Conservation (phyloP, 1,139 yeast species). For the Pichia inconspicua region DNA sequence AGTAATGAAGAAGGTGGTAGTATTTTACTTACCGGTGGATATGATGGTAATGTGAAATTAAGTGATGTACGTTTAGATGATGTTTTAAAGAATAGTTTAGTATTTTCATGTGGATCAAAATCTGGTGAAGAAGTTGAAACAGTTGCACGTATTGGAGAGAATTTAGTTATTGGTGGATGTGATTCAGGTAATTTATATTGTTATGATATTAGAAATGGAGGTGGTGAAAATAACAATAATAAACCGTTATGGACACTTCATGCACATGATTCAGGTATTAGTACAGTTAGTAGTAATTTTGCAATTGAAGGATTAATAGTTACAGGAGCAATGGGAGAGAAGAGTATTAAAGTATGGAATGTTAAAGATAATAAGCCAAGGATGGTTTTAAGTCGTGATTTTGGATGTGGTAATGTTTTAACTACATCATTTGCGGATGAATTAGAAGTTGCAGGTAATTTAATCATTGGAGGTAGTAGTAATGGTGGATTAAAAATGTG, state of each 20-base stretch:
- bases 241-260: conserved; percentile 90
- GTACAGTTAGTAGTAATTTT: conserved; percentile 66
- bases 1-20: conserved; percentile 40
- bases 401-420: conserved; percentile 91
- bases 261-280: conserved; percentile 93
- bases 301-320: conserved; percentile 68
- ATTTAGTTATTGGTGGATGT: conserved; percentile 78
- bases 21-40: conserved; percentile 84
- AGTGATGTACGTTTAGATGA: conserved; percentile 82
- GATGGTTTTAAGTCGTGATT: conserved; percentile 85
- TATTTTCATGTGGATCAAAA: conserved; percentile 46
- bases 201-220: conserved; percentile 82
- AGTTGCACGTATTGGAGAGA: conserved; percentile 63
- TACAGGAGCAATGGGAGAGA: conserved; percentile 91
- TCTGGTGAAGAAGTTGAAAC: conserved; percentile 79
- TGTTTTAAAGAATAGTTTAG: conserved; percentile 48
- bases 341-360: conserved; percentile 82
- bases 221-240: conserved; percentile 42
- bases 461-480: conserved; percentile 77
- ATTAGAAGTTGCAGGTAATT: conserved; percentile 73
- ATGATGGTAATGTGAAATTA: conserved; percentile 72
- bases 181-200: conserved; percentile 87
- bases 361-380: conserved; percentile 51
- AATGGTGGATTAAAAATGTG: conserved; percentile 71
- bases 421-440: conserved; percentile 82